Percentiles rank a stretch among this genome's conserved stretches.
phyloP scores from a whole-genome alignment of 108 stramenopile genomes.

The Nitzschia sp. region DNA sequence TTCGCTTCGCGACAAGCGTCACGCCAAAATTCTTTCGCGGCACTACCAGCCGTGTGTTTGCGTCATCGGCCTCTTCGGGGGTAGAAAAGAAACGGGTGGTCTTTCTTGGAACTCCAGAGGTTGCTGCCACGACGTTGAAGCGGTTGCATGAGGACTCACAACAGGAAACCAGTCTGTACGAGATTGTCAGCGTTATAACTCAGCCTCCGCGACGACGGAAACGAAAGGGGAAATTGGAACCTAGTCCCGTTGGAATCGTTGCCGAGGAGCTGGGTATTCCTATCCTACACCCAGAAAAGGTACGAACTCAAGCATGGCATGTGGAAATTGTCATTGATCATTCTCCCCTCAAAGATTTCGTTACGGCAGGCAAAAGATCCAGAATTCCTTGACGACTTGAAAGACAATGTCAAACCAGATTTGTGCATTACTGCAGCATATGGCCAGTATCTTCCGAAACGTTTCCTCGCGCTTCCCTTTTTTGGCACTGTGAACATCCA shows the following conservation, averaged over 20 bases:
- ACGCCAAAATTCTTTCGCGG: not conserved
- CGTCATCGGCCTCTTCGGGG: not conserved
- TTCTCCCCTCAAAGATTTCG: not conserved
- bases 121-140: constrained; percentile 90
- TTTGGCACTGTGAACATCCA: constrained; percentile 96
- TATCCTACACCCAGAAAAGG: constrained; percentile 85
- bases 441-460: constrained; percentile 92
- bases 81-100: constrained; percentile 71
- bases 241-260: constrained; percentile 84
- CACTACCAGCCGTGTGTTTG: not conserved
- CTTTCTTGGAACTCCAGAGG: constrained; percentile 96
- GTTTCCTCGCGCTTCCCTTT: constrained; percentile 86
- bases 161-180: constrained; percentile 54
- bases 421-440: constrained; percentile 98
- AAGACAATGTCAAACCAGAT: constrained; percentile 78
- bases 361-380: constrained; percentile 64
- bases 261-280: constrained; percentile 82
- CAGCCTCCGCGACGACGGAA: constrained; percentile 90
- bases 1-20: not conserved
- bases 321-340: not conserved
- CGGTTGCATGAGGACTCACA: constrained; percentile 69
- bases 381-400: constrained; percentile 75
- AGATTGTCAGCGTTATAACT: constrained; percentile 91
- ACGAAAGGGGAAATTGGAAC: constrained; percentile 76
- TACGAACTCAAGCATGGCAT: not conserved